Base-by-base conservation (phyloP, 176 grass and related monocot genomes). In the Avena insularis region DNA sequence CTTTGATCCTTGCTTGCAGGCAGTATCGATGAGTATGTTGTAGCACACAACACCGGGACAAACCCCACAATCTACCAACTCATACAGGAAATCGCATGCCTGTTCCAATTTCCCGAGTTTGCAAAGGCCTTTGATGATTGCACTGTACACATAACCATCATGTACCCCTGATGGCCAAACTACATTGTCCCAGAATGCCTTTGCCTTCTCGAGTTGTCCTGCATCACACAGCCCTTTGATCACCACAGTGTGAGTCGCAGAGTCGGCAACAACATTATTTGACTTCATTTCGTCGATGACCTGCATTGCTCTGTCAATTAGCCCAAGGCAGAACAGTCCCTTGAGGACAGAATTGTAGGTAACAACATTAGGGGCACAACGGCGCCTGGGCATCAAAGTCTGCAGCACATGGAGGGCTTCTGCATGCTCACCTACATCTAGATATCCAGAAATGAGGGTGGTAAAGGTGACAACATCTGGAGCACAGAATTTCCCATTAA, bases 381-480 rank as follows among this genome's bases (percentile, higher is more conserved):
- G 77, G 29, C 65, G 73, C 65, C 80, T 82, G 4, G 90, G 88
- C 91, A 94, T 93, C 79, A 89, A 82, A 61, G 72, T 73, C 14
- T 17, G 35, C 83, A 98, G 77, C 72, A 96, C 81, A 57, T 90
- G 13, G 11, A 98, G 88, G 27, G 96, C 89, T 79, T 94, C 87
- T 51, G 68, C 90, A 70, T 86, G 77, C 79, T 93, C 87, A 20
- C 88, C 88, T 19, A 80, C 81, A 61, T 91, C 67, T 16, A 98
- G 61, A 45, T 96, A 90, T 47, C 96, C 93, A 36, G 84, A 50
- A 46, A 98, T 89, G 63, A 98, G 85, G 12, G 84, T 94, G 56
- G 96, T 96, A 83, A 98, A 98, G 6, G 92, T 94, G 60, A 96
- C 93, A 36, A 93, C 93, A 45, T 98, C 92, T 33, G 92, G 93